phyloP scores from a whole-genome alignment of 2,329 filamentous ascomycete species.

The Phialemonium atrogriseum region DNA sequence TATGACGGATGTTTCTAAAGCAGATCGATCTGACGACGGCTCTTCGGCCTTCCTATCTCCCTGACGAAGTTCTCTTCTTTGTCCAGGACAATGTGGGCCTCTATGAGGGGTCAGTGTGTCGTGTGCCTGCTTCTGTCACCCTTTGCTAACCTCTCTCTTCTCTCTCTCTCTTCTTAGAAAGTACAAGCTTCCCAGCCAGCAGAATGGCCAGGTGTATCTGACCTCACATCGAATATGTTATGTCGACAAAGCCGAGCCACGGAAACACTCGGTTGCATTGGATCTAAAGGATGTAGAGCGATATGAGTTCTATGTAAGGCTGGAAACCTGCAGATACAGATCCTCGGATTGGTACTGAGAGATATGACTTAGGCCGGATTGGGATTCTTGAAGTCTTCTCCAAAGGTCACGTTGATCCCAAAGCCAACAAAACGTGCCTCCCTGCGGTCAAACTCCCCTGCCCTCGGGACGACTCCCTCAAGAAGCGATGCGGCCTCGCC shows the following conservation, averaged over 20 bases:
- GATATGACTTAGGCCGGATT: conserved; percentile 55
- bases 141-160: conserved; percentile 1
- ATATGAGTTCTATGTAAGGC: conserved; percentile 73
- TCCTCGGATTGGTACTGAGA: not conserved
- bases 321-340: not conserved
- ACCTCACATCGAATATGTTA: conserved; percentile 96
- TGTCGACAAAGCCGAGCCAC: conserved; percentile 79
- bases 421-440: conserved; percentile 65
- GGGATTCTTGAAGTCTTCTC: conserved; percentile 88
- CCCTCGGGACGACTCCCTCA: conserved; percentile 34
- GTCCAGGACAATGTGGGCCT: conserved; percentile 96
- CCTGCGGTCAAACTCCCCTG: conserved; percentile 44
- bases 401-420: conserved; percentile 83
- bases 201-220: conserved; percentile 93
- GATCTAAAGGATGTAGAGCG: conserved; percentile 87
- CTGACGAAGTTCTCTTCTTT: conserved; percentile 90
- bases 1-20: conserved; percentile 93
- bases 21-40: conserved; percentile 93
- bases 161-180: conserved; percentile 50
- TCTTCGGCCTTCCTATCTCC: conserved; percentile 81
- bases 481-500: conserved; percentile 40
- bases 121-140: no score
- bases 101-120: conserved; percentile 76
- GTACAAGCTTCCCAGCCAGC: conserved; percentile 87
- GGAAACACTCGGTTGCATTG: conserved; percentile 75